Conservation (phyloP, 768 basidiomycete genomes). For the Amanita pseudoporphyria region DNA sequence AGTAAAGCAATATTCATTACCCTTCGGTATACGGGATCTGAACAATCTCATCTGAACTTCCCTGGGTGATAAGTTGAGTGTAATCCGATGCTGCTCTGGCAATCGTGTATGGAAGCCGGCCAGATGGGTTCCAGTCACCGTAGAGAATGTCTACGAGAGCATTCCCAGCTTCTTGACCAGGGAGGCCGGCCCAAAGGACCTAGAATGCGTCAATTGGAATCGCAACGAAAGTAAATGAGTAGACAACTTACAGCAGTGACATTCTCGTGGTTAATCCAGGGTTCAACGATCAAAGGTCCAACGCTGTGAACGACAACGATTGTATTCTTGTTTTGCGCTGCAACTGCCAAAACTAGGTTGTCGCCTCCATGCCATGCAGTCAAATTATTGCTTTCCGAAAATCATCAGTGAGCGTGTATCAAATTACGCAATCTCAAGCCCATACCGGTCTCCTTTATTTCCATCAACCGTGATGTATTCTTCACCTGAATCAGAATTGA, state of each 20-base stretch:
- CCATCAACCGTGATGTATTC: conserved; percentile 73
- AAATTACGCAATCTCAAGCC: neutral
- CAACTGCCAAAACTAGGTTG: conserved; percentile 58
- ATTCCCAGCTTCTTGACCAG: conserved; percentile 66
- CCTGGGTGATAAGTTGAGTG: conserved; percentile 36
- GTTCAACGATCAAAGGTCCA: conserved; percentile 49
- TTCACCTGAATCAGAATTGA: conserved; percentile 81
- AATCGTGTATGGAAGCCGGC: conserved; percentile 66
- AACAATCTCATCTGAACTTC: conserved; percentile 27
- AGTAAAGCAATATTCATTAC: conserved; percentile 13
- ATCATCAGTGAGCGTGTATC: neutral
- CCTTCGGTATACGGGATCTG: conserved; percentile 52
- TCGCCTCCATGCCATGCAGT: conserved; percentile 73
- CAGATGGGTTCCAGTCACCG: conserved; percentile 60
- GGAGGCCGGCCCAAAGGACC: conserved; percentile 58
- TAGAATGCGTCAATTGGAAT: conserved; percentile 8
- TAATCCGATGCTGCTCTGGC: conserved; percentile 54
- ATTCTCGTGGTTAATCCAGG: conserved; percentile 67
- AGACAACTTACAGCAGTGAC: conserved; percentile 45
- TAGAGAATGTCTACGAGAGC: conserved; percentile 63
- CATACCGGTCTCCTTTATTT: conserved; percentile 63
- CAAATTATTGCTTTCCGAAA: conserved; percentile 41
- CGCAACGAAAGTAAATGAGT: conserved; percentile 12
- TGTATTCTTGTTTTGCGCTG: conserved; percentile 58
- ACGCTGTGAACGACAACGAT: conserved; percentile 62